These are phyloP conservation scores for Lunularia cruciata DNA, from an alignment of 225 moss, liverwort and hornwort genomes.

Conservation along the genomic window DNA sequence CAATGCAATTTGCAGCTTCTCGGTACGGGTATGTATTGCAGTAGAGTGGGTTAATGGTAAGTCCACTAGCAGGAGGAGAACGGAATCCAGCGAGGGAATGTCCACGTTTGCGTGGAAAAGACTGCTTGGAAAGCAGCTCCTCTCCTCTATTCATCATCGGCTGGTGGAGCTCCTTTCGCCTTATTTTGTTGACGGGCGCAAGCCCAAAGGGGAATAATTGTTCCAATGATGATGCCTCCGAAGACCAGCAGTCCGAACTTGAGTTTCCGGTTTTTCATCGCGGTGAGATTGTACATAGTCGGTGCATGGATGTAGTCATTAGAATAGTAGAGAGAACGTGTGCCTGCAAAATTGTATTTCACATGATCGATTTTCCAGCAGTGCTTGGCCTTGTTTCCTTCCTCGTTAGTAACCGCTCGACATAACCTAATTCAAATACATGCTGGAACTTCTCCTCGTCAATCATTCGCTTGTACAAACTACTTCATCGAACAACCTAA, in stretches of 20 bases:
- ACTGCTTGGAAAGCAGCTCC: too few species aligned
- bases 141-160: too few species aligned
- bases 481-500: too few species aligned
- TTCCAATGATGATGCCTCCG: conserved; percentile 53
- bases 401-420: too few species aligned
- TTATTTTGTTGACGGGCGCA: conserved; percentile 55
- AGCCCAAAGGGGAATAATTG: conserved; percentile 39
- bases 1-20: too few species aligned
- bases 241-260: conserved; percentile 72
- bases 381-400: too few species aligned
- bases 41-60: too few species aligned
- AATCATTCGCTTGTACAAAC: not conserved
- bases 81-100: too few species aligned
- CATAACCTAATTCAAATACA: not conserved
- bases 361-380: not conserved
- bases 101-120: too few species aligned
- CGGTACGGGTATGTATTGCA: too few species aligned
- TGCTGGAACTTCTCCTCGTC: not conserved
- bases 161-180: conserved; percentile 20
- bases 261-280: conserved; percentile 50
- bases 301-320: conserved; percentile 73
- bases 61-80: too few species aligned
- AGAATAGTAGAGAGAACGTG: conserved; percentile 19
- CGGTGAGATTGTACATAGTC: conserved; percentile 69
- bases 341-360: conserved; percentile 11